Evolutionary conservation across 192 early-diverging fungal genomes (phyloP), one percentile per base, ranked within the genome.

Genomic region (Backusella tuberculispora): DNA sequence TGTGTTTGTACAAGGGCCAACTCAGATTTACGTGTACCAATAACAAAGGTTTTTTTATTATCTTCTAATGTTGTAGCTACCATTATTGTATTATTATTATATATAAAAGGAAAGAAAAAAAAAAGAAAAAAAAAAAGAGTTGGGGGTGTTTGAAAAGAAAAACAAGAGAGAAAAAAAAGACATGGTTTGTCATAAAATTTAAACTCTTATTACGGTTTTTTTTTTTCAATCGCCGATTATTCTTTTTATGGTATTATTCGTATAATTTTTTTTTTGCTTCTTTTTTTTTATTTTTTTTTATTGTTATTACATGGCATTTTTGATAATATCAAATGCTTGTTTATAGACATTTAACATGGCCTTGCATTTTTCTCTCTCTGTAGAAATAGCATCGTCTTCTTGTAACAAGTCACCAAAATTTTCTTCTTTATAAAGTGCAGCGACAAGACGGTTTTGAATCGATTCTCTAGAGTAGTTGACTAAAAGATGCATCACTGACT

Each of bases 1-100:
- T 89, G 66, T 7, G 97, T 89, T 78, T 99, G 97, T 17, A 93
- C 86, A 73, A 99, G 88, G 1, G 97, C 97, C 3, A 99, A 84
- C 76, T 93, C 88, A 5, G 95, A 96, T 78, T 96, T 91, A 48
- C 97, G 92, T 24, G 91, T 89, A 34, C 97, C 97, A 41, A 95
- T 88, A 15, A 64, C 60, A 37, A 46, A 69, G 14, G 44, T 67
- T n/a, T 67, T 67, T 21, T 40, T 53, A 21, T 53, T 40, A 67
- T n/a, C 41, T 65, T 65, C 29, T 65, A 1, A 5, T 6, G 63
- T 38, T 65, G 63, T 38, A 5, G 63, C 63, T 38, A 38, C 63
- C 63, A 65, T 65, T n/a, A 14, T 34, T 64, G 15, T 65, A 38
- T 34, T 34, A 26, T 34, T 34, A 26, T n/a, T 50, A 48, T 48